Conservation (phyloP, 2,329 filamentous ascomycete species). For the Pseudogymnoascus sp. region DNA sequence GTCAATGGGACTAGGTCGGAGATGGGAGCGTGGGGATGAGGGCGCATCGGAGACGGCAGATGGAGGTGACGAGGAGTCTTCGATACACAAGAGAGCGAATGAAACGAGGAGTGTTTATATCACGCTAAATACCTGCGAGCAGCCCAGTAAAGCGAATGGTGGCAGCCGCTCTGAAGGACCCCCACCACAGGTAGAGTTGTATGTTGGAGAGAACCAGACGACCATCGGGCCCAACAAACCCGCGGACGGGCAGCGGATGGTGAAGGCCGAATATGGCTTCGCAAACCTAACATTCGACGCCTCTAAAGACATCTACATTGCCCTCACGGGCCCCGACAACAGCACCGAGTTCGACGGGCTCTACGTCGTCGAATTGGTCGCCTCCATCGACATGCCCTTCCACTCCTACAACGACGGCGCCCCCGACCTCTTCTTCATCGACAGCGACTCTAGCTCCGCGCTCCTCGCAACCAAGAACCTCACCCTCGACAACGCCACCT, state of each 20-base stretch:
- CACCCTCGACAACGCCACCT: constrained; percentile 41
- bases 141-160: constrained; percentile 43
- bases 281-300: constrained; percentile 50
- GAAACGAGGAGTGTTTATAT: constrained; percentile 51
- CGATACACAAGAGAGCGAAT: constrained; percentile 7
- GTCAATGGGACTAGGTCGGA: constrained; percentile 20
- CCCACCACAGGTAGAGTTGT: constrained; percentile 69
- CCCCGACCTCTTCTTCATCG: constrained; percentile 61
- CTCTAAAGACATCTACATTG: constrained; percentile 63
- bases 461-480: constrained; percentile 71
- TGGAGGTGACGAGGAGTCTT: constrained; percentile 12
- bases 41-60: constrained; percentile 12
- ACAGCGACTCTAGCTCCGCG: constrained; percentile 72
- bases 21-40: constrained; percentile 18
- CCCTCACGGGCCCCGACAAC: constrained; percentile 61
- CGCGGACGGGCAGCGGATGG: constrained; percentile 13
- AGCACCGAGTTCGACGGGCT: constrained; percentile 45
- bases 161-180: constrained; percentile 21
- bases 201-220: constrained; percentile 58
- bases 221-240: constrained; percentile 50
- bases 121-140: constrained; percentile 76
- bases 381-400: constrained; percentile 70
- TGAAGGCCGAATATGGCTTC: constrained; percentile 22
- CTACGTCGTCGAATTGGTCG: constrained; percentile 76
- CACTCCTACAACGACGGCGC: constrained; percentile 46